Evolutionary conservation across 306 rosid species (phyloP).

Genomic region (Prosopis cineraria): DNA sequence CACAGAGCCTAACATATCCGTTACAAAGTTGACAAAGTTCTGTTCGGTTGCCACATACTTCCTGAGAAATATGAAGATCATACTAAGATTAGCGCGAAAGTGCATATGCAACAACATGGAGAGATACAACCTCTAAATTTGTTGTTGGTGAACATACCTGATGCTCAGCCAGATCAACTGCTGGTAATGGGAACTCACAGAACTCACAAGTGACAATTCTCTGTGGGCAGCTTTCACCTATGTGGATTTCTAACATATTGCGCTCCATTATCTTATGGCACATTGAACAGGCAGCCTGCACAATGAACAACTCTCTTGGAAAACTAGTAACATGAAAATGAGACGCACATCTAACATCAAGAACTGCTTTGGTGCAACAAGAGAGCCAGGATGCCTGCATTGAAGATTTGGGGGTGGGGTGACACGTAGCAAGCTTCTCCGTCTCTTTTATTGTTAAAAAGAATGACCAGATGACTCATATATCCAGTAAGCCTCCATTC

Average conservation of each 20-base stretch:
- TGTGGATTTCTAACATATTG: constrained; percentile 72
- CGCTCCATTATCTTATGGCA: constrained; percentile 90
- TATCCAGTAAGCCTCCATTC: constrained; percentile 29
- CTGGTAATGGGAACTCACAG: constrained; percentile 95
- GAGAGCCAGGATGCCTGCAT: not conserved
- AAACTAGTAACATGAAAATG: constrained; percentile 14
- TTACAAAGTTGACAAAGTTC: constrained; percentile 79
- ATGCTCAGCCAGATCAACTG: constrained; percentile 87
- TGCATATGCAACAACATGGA: not conserved
- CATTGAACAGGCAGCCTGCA: constrained; percentile 84
- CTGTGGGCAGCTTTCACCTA: constrained; percentile 84
- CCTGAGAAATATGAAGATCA: constrained; percentile 48
- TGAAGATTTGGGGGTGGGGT: not conserved
- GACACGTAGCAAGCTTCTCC: constrained; percentile 16
- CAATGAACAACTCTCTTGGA: constrained; percentile 19
- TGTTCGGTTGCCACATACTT: constrained; percentile 91
- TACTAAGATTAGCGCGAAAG: constrained; percentile 6
- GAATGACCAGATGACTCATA: not conserved
- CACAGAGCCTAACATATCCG: constrained; percentile 79
- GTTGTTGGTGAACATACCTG: constrained; percentile 54
- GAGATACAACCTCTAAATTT: not conserved
- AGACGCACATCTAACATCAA: constrained; percentile 29
- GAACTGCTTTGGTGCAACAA: not conserved
- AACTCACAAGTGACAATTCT: constrained; percentile 86
- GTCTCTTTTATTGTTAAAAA: not conserved